These are phyloP conservation scores for Paramecium sonneborni DNA, from an alignment of 73 alveolate species.

Conservation along the genomic window DNA sequence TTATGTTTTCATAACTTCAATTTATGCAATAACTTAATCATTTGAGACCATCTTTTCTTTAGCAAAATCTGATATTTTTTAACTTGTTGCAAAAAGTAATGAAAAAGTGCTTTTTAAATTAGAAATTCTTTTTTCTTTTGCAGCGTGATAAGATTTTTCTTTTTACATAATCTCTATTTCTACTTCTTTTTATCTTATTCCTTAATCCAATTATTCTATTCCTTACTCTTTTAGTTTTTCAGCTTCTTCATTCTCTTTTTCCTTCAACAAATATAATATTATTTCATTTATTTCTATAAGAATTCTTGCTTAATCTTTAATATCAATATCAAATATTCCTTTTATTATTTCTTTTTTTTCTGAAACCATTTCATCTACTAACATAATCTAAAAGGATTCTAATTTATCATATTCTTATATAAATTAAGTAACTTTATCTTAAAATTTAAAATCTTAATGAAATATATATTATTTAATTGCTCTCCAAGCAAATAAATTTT, in stretches of 20 bases:
- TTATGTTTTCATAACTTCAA: background rate
- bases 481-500: constrained; percentile 17
- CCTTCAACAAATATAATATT: background rate
- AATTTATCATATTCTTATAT: background rate
- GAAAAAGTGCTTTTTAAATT: background rate
- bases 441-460: background rate
- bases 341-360: constrained; percentile 31
- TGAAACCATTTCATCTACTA: background rate
- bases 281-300: background rate
- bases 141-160: background rate
- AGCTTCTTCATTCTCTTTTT: background rate
- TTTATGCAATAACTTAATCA: background rate
- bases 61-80: background rate
- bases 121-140: background rate
- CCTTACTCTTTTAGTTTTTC: background rate
- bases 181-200: background rate
- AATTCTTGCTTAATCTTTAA: constrained; percentile 25
- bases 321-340: constrained; percentile 26
- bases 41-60: background rate
- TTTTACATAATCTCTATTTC: background rate
- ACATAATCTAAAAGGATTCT: constrained; percentile 21
- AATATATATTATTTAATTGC: background rate
- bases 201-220: background rate
- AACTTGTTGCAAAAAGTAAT: background rate
- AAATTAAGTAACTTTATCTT: background rate